Percentiles rank a stretch among this genome's conserved stretches.
Evolutionary conservation across 352 stramenopile genomes (phyloP).

Genomic region (Discostella stelligera): DNA sequence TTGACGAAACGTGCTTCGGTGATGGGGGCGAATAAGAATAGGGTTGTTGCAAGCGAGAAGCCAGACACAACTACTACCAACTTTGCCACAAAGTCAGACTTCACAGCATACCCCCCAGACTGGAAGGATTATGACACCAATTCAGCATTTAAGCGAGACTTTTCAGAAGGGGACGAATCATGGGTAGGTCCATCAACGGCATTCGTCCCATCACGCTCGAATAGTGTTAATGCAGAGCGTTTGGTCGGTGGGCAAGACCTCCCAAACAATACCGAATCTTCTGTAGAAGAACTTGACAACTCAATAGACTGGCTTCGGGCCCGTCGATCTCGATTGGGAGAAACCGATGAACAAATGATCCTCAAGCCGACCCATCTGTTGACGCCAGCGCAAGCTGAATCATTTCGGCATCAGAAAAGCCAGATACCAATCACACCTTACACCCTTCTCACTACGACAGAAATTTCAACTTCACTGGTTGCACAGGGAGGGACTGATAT

Average conservation of each 20-base stretch:
- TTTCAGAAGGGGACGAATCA: slow-evolving; percentile 32
- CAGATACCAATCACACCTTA: slow-evolving; percentile 42
- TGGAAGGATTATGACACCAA: slow-evolving; percentile 52
- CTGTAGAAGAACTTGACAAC: slow-evolving; percentile 24
- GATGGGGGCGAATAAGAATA: slow-evolving; percentile 8
- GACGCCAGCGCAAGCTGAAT: slow-evolving; percentile 31
- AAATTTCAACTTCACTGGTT: slow-evolving; percentile 39
- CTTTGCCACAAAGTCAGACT: slow-evolving; percentile 15
- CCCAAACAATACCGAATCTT: background rate
- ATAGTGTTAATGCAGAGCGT: background rate
- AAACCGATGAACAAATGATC: background rate
- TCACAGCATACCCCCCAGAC: slow-evolving; percentile 27
- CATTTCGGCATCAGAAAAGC: slow-evolving; percentile 39
- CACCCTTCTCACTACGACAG: slow-evolving; percentile 43
- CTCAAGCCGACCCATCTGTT: slow-evolving; percentile 26
- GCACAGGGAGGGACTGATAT: slow-evolving; percentile 45
- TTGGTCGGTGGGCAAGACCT: background rate
- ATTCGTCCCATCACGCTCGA: slow-evolving; percentile 25
- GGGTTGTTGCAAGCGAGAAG: background rate
- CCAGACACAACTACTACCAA: background rate
- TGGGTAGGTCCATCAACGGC: slow-evolving; percentile 23
- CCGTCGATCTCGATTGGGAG: slow-evolving; percentile 33
- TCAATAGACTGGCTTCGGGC: slow-evolving; percentile 50
- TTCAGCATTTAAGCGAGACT: slow-evolving; percentile 38
- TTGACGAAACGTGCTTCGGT: slow-evolving; percentile 6